phyloP scores from a whole-genome alignment of 2,329 filamentous ascomycete species.

The Diaporthe vaccinii region DNA sequence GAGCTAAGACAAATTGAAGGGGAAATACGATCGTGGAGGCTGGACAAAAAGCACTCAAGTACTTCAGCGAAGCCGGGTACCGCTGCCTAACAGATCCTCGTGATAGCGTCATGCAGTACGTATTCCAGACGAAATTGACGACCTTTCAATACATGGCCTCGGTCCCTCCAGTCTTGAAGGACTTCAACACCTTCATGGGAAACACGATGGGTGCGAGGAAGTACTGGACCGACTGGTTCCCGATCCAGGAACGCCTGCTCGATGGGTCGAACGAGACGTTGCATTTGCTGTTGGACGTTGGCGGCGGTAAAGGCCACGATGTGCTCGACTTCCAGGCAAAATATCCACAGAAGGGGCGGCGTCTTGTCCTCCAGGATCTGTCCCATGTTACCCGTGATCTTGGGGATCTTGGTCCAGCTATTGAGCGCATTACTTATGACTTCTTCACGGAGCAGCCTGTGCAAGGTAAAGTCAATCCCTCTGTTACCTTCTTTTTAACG shows the following conservation, averaged over 20 bases:
- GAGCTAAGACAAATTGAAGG: not conserved
- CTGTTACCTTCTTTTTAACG: too few relatives aligned
- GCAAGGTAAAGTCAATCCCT: conserved; percentile 45
- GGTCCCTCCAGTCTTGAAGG: conserved; percentile 43
- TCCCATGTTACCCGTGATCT: conserved; percentile 32
- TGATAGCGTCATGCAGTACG: conserved; percentile 48
- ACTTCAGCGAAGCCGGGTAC: conserved; percentile 45
- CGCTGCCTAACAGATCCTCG: conserved; percentile 45
- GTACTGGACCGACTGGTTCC: conserved; percentile 42
- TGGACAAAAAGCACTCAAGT: conserved; percentile 44
- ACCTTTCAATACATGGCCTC: conserved; percentile 44
- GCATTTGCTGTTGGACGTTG: conserved; percentile 45
- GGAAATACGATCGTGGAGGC: conserved; percentile 44
- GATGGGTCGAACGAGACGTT: conserved; percentile 40
- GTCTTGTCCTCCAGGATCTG: conserved; percentile 46
- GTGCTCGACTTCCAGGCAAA: conserved; percentile 38
- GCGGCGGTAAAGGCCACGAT: conserved; percentile 43
- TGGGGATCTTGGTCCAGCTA: conserved; percentile 43
- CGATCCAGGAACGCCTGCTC: conserved; percentile 47
- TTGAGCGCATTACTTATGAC: conserved; percentile 52
- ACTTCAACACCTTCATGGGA: conserved; percentile 49
- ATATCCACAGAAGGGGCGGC: conserved; percentile 23
- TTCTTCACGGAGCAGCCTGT: conserved; percentile 52
- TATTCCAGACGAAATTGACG: conserved; percentile 46
- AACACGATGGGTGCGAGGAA: conserved; percentile 47